These are phyloP conservation scores for Amanita thiersii DNA, from an alignment of 768 basidiomycete species.

Conservation along the genomic window DNA sequence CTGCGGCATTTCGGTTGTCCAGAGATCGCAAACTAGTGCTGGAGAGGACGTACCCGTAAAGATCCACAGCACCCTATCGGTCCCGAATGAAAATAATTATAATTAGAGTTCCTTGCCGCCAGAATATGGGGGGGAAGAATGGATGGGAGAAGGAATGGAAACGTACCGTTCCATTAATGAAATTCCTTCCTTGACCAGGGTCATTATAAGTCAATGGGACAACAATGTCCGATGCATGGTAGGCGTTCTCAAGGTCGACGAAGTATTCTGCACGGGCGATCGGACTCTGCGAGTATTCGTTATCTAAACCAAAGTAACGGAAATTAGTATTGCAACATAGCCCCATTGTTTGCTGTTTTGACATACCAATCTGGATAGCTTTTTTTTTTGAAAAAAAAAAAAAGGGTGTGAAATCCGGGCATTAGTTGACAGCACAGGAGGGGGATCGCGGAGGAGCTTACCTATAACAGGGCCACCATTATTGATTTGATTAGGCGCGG, in stretches of 20 bases:
- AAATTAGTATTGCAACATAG: not conserved
- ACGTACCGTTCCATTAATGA: conserved; percentile 62
- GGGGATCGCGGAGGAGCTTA: conserved; percentile 18
- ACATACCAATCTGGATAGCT: conserved; percentile 24
- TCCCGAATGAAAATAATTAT: not conserved
- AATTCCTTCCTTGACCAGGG: conserved; percentile 46
- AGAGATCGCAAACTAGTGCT: not conserved
- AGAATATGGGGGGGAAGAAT: not conserved
- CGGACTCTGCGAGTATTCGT: conserved; percentile 58
- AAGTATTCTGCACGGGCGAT: conserved; percentile 50
- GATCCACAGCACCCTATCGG: conserved; percentile 59
- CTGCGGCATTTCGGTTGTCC: conserved; percentile 17
- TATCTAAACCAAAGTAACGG: conserved; percentile 38
- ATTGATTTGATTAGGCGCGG: conserved; percentile 59
- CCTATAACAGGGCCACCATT: conserved; percentile 72
- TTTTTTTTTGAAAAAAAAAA: no score
- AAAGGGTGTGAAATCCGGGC: not conserved
- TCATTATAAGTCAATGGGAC: conserved; percentile 76
- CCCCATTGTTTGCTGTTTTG: no score
- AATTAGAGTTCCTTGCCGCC: no score
- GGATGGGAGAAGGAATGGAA: not conserved
- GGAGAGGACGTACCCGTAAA: conserved; percentile 47
- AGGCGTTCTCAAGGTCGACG: conserved; percentile 47
- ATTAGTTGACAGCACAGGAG: not conserved
- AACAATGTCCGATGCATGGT: conserved; percentile 46